phyloP scores from a whole-genome alignment of 73 alveolate genomes.

The Blepharisma stoltei region DNA sequence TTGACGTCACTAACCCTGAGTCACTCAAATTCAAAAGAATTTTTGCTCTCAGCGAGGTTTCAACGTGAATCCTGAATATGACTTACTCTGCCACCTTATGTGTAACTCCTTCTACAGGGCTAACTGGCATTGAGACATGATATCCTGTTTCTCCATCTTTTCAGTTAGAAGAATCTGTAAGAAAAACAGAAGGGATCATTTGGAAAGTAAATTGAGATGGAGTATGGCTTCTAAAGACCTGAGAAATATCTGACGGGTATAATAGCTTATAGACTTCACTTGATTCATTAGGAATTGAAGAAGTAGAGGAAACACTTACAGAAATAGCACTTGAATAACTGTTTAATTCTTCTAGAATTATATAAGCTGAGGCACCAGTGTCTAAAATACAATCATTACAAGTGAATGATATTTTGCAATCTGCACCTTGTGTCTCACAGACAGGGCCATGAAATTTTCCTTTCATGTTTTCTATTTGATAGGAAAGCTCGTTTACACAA shows the following conservation, averaged over 20 bases:
- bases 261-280: not conserved
- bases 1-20: not conserved
- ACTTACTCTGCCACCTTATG: not conserved
- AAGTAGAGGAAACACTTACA: not conserved
- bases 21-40: not conserved
- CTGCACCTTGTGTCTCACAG: not conserved
- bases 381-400: not conserved
- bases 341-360: not conserved
- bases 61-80: not conserved
- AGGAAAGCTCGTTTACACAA: not conserved
- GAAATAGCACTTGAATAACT: not conserved
- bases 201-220: not conserved
- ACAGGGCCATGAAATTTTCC: not conserved
- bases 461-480: not conserved
- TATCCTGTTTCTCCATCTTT: not conserved
- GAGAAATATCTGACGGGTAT: not conserved
- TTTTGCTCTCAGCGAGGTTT: not conserved
- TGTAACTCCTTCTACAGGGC: not conserved
- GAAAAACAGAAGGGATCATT: not conserved
- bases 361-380: not conserved
- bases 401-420: not conserved
- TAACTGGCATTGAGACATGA: not conserved
- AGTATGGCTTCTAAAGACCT: not conserved
- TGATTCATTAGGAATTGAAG: not conserved
- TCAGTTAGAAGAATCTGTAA: not conserved